These are phyloP conservation scores for Salvia rosmarinus DNA, from an alignment of 257 asterid species.

Conservation along the genomic window DNA sequence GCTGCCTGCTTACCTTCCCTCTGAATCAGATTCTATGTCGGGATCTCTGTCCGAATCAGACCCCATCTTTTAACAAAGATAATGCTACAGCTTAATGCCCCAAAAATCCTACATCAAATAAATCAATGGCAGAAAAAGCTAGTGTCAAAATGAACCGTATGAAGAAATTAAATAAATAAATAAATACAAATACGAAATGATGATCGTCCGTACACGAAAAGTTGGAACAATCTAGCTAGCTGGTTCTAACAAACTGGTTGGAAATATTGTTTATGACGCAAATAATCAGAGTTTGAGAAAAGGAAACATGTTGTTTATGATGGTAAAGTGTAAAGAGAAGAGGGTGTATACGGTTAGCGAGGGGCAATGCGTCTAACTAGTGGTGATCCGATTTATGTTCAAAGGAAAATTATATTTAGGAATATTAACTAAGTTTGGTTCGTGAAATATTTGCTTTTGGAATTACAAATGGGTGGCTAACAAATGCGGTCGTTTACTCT, in stretches of 20 bases:
- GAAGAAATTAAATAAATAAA: too few species aligned
- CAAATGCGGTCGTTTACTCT: slow-evolving; percentile 24
- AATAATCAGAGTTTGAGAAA: not conserved
- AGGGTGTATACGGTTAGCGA: not conserved
- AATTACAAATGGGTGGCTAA: too few species aligned
- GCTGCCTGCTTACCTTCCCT: slow-evolving; percentile 39
- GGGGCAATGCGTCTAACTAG: slow-evolving; percentile 12
- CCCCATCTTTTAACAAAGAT: slow-evolving; percentile 30
- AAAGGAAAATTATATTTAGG: not conserved
- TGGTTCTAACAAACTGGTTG: too few species aligned
- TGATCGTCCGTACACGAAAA: slow-evolving; percentile 28
- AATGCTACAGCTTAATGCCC: too few species aligned
- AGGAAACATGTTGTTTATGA: not conserved
- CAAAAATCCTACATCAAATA: slow-evolving; percentile 24
- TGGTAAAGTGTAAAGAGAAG: not conserved
- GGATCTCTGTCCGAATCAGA: slow-evolving; percentile 39
- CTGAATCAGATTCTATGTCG: slow-evolving; percentile 38
- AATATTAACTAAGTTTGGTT: not conserved
- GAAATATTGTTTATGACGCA: too few species aligned
- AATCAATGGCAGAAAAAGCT: not conserved
- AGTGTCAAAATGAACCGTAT: too few species aligned
- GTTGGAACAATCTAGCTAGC: slow-evolving; percentile 11
- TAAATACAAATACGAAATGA: too few species aligned
- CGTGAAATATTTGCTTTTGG: not conserved
- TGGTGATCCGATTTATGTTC: slow-evolving; percentile 41